Conservation (phyloP, 2,329 filamentous ascomycete genomes). For the Colletotrichum nymphaeae region DNA sequence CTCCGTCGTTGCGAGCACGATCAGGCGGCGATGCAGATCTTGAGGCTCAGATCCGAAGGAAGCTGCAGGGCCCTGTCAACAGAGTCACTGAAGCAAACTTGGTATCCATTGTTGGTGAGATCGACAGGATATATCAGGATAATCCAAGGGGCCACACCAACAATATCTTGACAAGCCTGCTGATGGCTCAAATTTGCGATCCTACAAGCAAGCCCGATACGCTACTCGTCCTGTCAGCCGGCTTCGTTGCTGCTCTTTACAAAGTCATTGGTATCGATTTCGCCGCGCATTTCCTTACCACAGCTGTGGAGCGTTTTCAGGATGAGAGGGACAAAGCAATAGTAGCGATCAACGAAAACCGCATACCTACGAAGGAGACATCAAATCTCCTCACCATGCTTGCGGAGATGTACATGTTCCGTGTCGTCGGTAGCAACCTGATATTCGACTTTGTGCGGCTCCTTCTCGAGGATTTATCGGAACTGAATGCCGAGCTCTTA, state of each 20-base stretch:
- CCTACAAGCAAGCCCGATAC: constrained; percentile 84
- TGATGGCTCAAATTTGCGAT: constrained; percentile 84
- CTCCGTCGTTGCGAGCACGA: constrained; percentile 81
- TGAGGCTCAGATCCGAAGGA: constrained; percentile 76
- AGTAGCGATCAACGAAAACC: constrained; percentile 44
- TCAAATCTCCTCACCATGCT: constrained; percentile 86
- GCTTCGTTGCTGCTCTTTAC: constrained; percentile 89
- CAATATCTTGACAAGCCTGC: constrained; percentile 78
- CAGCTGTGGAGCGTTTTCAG: constrained; percentile 80
- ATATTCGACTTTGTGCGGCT: constrained; percentile 92
- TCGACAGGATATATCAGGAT: constrained; percentile 85
- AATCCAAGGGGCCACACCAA: constrained; percentile 92
- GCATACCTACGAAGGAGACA: constrained; percentile 64
- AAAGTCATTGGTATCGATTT: constrained; percentile 90
- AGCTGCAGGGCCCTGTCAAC: constrained; percentile 90
- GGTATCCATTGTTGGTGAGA: constrained; percentile 82
- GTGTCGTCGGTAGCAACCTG: constrained; percentile 83
- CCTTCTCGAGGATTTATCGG: constrained; percentile 79
- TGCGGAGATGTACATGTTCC: constrained; percentile 91
- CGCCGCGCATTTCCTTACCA: constrained; percentile 86
- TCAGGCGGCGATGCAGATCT: constrained; percentile 74
- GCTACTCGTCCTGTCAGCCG: constrained; percentile 89
- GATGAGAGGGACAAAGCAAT: constrained; percentile 65
- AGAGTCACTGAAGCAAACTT: constrained; percentile 93
- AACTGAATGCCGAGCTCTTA: constrained; percentile 89